These are phyloP conservation scores for Alliaria petiolata DNA, from an alignment of 345 rosid genomes.

Conservation along the genomic window DNA sequence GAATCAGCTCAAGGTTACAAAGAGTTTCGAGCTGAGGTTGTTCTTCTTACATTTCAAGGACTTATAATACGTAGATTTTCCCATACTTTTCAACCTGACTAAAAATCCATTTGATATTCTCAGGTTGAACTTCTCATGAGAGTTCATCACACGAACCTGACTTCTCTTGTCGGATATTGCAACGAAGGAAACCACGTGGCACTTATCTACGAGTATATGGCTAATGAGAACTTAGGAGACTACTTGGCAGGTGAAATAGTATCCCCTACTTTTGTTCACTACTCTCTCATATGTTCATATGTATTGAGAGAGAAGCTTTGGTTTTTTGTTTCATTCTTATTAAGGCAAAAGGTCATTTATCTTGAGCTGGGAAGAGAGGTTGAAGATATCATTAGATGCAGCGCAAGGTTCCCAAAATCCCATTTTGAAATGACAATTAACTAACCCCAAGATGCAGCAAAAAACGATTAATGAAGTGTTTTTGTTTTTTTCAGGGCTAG, in stretches of 20 bases:
- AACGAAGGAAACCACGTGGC: background rate
- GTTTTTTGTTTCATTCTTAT: background rate
- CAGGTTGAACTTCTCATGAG: slow-evolving; percentile 41
- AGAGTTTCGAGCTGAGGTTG: slow-evolving; percentile 44
- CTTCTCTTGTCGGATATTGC: slow-evolving; percentile 42
- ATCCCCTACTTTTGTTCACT: too few relatives aligned
- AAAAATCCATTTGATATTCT: too few relatives aligned
- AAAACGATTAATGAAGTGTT: background rate
- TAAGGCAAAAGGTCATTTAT: slow-evolving; percentile 5
- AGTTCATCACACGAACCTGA: slow-evolving; percentile 45
- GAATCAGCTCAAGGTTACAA: slow-evolving; percentile 33
- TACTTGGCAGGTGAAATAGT: slow-evolving; percentile 41
- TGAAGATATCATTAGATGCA: slow-evolving; percentile 39
- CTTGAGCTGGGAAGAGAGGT: slow-evolving; percentile 41
- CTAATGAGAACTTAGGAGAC: slow-evolving; percentile 34
- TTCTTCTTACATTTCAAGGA: too few relatives aligned
- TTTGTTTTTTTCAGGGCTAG: slow-evolving; percentile 2
- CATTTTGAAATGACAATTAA: background rate
- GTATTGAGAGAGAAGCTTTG: too few relatives aligned
- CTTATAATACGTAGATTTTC: too few relatives aligned
- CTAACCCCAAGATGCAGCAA: background rate
- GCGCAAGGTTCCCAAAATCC: slow-evolving; percentile 29
- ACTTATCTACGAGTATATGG: slow-evolving; percentile 23
- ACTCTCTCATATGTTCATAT: too few relatives aligned
- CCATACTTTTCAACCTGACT: too few relatives aligned